A percentile compares a stretch with the other conserved stretches of the same genome.
Evolutionary conservation across 2,329 filamentous ascomycete genomes (phyloP).

Genomic region (Fusarium palustre): DNA sequence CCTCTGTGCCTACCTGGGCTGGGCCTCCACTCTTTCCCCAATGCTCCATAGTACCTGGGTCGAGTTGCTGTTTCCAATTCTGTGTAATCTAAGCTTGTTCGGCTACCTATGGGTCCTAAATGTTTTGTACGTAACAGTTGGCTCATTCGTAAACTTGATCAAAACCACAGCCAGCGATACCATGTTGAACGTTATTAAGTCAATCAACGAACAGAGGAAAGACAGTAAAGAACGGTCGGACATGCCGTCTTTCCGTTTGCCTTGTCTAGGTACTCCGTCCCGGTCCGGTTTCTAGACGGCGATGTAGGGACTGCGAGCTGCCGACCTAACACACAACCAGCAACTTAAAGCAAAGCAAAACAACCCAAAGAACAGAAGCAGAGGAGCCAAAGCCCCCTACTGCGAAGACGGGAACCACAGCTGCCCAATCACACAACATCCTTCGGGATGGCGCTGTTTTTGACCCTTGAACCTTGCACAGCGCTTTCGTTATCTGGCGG

Average conservation of each 20-base stretch:
- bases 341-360: conserved; percentile 7
- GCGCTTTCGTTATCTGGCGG: conserved; percentile 28
- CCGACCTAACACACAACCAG: conserved; percentile 10
- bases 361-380: conserved; percentile 10
- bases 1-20: not conserved
- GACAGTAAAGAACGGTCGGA: conserved; percentile 12
- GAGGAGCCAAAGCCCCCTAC: conserved; percentile 26
- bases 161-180: conserved; percentile 10
- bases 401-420: conserved; percentile 6
- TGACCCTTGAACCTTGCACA: conserved; percentile 32
- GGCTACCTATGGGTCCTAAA: conserved; percentile 5
- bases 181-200: not conserved
- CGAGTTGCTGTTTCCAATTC: conserved; percentile 1
- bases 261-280: not conserved
- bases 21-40: conserved; percentile 18
- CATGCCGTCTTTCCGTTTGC: conserved; percentile 15
- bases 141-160: conserved; percentile 27
- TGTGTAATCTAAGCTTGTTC: conserved; percentile 10
- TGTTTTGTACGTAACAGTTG: conserved; percentile 41
- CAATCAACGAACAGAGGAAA: not conserved
- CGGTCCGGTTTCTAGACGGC: conserved; percentile 8
- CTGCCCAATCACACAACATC: conserved; percentile 38
- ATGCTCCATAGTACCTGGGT: not conserved
- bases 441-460: conserved; percentile 1
- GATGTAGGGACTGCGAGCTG: conserved; percentile 33